Base-by-base conservation (phyloP, 768 basidiomycete species). In the Boletus pseudo-olivaceus region DNA sequence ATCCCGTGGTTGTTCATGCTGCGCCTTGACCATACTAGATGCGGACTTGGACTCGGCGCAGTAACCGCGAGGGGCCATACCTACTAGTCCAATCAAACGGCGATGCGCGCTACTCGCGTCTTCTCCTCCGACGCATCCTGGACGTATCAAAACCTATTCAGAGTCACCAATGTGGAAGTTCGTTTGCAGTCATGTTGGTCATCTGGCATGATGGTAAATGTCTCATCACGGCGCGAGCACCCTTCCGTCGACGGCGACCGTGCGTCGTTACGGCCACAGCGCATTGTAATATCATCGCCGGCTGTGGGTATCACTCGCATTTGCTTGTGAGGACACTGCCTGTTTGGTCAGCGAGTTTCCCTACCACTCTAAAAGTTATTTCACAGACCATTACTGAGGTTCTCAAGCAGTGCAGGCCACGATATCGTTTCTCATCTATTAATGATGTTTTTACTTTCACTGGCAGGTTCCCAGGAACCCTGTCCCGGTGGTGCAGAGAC, bases 351-450 rank as follows among this genome's bases (percentile, higher is more conserved):
- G 5, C 4, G 43, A 45, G 44, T 32, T 29, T 27, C 44, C 29
- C 12, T 32, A 32, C 44, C 14, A 46, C 8, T 14, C 45, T 32
- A 32, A 46, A 32, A 7, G 43, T n/a, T 12, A n/a, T 29, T 29
- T n/a, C 43, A n/a, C 45, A 30, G 12, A 26, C 40, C 29, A 20
- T 26, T 39, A 32, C 19, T 41, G 34, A 17, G 39, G 14, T 62
- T 65, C 53, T 55, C 63, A 58, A 58, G 56, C 51, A 23, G 30
- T 33, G 38, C 58, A 45, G 10, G 34, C 10, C 23, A 23, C 4
- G 23, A 23, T 41, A 30, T 19, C 5, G 1, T 41, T 56, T 62
- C 65, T 59, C 66, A 65, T 47, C 33, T 41, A 45, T 17, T 15
- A n/a, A 47, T 38, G 11, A 7, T 34, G 23, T 20, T 30, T n/a